These are phyloP conservation scores for Pseudogymnoascus sp. DNA, from an alignment of 2,329 filamentous ascomycete species.

Conservation along the genomic window DNA sequence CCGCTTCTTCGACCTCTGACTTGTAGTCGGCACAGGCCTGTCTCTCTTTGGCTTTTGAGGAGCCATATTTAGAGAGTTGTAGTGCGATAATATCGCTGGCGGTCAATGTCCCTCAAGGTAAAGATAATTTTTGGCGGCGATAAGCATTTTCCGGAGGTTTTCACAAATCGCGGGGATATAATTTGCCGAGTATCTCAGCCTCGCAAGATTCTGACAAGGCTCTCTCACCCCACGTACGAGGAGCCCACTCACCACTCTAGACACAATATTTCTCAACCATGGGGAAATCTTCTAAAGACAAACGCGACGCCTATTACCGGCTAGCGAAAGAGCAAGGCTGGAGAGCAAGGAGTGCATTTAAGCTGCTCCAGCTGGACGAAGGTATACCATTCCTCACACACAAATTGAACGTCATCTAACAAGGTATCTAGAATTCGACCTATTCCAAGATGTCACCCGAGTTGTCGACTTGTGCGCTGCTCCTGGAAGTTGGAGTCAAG, in stretches of 20 bases:
- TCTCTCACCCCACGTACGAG: slow-evolving; percentile 5
- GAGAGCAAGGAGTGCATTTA: slow-evolving; percentile 93
- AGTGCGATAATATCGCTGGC: slow-evolving; percentile 4
- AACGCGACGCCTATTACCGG: slow-evolving; percentile 94
- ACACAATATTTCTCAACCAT: slow-evolving; percentile 39
- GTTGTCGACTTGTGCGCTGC: slow-evolving; percentile 96
- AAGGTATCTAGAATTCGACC: slow-evolving; percentile 66
- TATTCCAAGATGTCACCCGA: slow-evolving; percentile 82
- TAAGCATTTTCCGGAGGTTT: slow-evolving; percentile 8
- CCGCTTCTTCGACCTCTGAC: slow-evolving; percentile 26
- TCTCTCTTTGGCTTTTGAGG: slow-evolving; percentile 25
- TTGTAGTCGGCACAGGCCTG: slow-evolving; percentile 19
- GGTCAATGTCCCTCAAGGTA: slow-evolving; percentile 8
- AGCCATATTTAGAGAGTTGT: slow-evolving; percentile 20
- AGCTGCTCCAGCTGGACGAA: slow-evolving; percentile 89
- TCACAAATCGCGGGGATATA: slow-evolving; percentile 9
- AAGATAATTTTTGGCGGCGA: slow-evolving; percentile 9
- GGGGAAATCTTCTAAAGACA: slow-evolving; percentile 98
- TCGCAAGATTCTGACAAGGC: slow-evolving; percentile 9
- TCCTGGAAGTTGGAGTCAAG: slow-evolving; percentile 95
- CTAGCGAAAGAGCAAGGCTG: slow-evolving; percentile 98
- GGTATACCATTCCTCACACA: slow-evolving; percentile 33
- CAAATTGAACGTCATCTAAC: not conserved
- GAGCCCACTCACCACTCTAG: not conserved
- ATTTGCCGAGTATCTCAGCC: slow-evolving; percentile 6